phyloP scores from a whole-genome alignment of 2,329 filamentous ascomycete genomes.

The Fusarium virguliforme region DNA sequence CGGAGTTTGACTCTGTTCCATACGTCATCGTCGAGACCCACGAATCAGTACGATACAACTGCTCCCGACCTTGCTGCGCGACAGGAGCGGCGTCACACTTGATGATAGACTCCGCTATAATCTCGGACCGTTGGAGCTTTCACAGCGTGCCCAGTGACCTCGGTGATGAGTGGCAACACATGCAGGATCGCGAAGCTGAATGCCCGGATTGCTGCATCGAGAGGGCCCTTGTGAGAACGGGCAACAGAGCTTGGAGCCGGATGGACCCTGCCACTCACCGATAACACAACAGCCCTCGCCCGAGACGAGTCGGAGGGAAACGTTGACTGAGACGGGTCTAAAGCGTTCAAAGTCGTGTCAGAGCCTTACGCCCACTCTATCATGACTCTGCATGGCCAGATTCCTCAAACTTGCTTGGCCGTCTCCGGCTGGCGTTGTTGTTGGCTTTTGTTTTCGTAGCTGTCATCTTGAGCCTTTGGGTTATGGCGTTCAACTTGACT shows the following conservation, averaged over 20 bases:
- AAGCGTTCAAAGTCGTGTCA: constrained; percentile 20
- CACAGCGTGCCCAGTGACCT: constrained; percentile 33
- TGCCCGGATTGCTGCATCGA: background rate
- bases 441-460: constrained; percentile 16
- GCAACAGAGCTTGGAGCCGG: background rate
- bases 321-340: background rate
- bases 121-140: constrained; percentile 18
- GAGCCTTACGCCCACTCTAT: constrained; percentile 3
- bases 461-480: constrained; percentile 10
- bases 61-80: constrained; percentile 16
- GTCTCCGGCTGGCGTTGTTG: constrained; percentile 6
- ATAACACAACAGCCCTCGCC: background rate
- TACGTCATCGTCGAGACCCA: constrained; percentile 55
- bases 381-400: background rate
- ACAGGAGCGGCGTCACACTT: constrained; percentile 21
- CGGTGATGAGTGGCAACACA: constrained; percentile 40
- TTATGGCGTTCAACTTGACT: constrained; percentile 31
- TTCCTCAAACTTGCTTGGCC: background rate
- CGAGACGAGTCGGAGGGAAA: constrained; percentile 3
- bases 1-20: constrained; percentile 51
- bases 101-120: constrained; percentile 15
- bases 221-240: background rate
- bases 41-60: constrained; percentile 45
- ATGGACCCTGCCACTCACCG: constrained; percentile 10
- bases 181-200: constrained; percentile 28